A percentile compares a stretch with the other conserved stretches of the same genome.
Conservation (phyloP, 2,329 filamentous ascomycete species). For the Cercospora zeae-maydis region DNA sequence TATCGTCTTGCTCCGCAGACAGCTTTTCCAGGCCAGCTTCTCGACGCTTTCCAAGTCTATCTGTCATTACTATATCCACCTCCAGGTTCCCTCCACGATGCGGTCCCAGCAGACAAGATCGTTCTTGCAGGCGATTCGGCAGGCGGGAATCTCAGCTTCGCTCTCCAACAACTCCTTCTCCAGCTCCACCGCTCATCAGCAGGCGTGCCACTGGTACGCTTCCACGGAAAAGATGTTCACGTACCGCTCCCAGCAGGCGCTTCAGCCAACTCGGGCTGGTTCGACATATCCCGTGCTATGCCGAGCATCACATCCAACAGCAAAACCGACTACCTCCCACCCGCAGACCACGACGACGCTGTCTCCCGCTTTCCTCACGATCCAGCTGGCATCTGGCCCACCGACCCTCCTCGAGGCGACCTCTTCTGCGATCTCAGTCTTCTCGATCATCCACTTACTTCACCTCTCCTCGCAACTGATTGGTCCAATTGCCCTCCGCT, state of each 20-base stretch:
- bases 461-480: slow-evolving; percentile 53
- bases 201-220: slow-evolving; percentile 49
- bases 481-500: slow-evolving; percentile 65
- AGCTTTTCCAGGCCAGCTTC: slow-evolving; percentile 68
- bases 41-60: slow-evolving; percentile 71
- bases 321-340: slow-evolving; percentile 62
- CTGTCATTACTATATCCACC: slow-evolving; percentile 70
- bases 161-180: slow-evolving; percentile 65
- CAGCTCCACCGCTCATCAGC: slow-evolving; percentile 53
- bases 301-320: slow-evolving; percentile 54
- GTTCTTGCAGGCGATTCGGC: slow-evolving; percentile 73
- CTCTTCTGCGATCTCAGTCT: slow-evolving; percentile 46
- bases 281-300: slow-evolving; percentile 64
- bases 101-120: slow-evolving; percentile 63
- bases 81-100: slow-evolving; percentile 60
- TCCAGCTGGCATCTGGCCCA: slow-evolving; percentile 41
- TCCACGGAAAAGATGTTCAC: slow-evolving; percentile 57
- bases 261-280: slow-evolving; percentile 64
- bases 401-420: slow-evolving; percentile 45
- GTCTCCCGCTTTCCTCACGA: slow-evolving; percentile 48
- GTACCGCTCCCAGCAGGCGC: slow-evolving; percentile 66
- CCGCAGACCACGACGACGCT: slow-evolving; percentile 38
- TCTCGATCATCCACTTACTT: slow-evolving; percentile 63
- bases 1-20: slow-evolving; percentile 73
- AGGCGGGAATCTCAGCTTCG: slow-evolving; percentile 66